These are phyloP conservation scores for Clarireedia sp. DNA, from an alignment of 2,329 filamentous ascomycete species.

Conservation along the genomic window DNA sequence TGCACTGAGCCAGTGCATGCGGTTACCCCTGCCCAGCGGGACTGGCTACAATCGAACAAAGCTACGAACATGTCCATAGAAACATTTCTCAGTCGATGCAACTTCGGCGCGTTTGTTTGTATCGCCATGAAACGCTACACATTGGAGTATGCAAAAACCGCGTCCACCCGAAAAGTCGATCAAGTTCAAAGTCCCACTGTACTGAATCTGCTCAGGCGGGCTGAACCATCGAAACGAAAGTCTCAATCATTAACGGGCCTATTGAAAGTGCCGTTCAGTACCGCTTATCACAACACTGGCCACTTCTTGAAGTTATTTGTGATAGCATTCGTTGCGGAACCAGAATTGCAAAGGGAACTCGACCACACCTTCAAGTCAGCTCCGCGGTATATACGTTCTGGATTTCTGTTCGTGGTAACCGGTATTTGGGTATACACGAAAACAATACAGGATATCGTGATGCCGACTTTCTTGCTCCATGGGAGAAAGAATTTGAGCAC, in stretches of 20 bases:
- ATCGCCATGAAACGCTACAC: conserved; percentile 17
- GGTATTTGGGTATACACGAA: conserved; percentile 12
- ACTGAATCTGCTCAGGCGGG: not conserved
- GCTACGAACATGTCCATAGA: conserved; percentile 13
- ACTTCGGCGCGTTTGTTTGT: conserved; percentile 21
- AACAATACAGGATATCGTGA: conserved; percentile 9
- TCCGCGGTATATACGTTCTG: not conserved
- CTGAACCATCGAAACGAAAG: not conserved
- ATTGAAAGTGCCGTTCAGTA: conserved; percentile 17
- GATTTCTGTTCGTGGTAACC: conserved; percentile 33
- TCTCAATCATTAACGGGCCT: conserved; percentile 1
- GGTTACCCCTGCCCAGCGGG: conserved; percentile 17
- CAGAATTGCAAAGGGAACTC: conserved; percentile 37
- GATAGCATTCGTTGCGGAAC: conserved; percentile 36
- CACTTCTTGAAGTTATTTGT: conserved; percentile 36
- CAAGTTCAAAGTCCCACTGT: not conserved
- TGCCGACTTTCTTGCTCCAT: conserved; percentile 23
- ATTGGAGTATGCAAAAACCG: conserved; percentile 14
- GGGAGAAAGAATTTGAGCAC: conserved; percentile 21
- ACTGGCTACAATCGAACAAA: conserved; percentile 19
- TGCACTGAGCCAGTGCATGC: conserved; percentile 34
- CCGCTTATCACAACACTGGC: conserved; percentile 27
- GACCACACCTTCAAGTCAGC: conserved; percentile 25
- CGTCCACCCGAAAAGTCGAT: conserved; percentile 3
- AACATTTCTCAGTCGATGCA: conserved; percentile 20